These are phyloP conservation scores for Phytophthora syringae DNA, from an alignment of 352 stramenopile genomes.

Conservation along the genomic window DNA sequence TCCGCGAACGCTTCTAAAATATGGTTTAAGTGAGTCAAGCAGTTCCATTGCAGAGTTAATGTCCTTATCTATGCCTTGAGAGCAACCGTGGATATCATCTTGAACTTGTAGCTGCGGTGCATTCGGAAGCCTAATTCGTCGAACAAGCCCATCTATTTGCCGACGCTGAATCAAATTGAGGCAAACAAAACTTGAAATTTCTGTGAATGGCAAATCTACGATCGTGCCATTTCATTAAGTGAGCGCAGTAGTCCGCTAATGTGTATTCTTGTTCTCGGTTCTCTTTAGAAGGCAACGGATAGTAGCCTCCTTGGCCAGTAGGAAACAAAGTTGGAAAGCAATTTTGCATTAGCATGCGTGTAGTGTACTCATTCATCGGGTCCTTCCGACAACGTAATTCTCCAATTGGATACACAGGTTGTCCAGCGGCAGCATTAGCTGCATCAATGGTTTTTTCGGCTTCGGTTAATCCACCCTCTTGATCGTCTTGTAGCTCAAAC, in stretches of 20 bases:
- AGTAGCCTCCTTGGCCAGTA: not conserved
- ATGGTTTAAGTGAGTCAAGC: constrained; percentile 18
- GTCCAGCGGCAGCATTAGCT: not conserved
- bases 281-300: not conserved
- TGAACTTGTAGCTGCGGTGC: not conserved
- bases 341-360: constrained; percentile 8
- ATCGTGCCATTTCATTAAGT: constrained; percentile 25
- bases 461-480: not conserved
- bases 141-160: constrained; percentile 14
- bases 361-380: constrained; percentile 13
- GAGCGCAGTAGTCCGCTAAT: constrained; percentile 15
- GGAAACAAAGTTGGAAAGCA: constrained; percentile 16
- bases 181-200: constrained; percentile 22
- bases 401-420: not conserved
- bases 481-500: not conserved
- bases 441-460: not conserved
- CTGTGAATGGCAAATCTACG: constrained; percentile 4
- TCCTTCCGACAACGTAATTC: not conserved
- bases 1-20: constrained; percentile 10
- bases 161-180: too few species aligned
- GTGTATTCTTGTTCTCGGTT: not conserved
- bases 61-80: constrained; percentile 3
- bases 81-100: not conserved
- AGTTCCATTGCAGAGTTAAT: not conserved
- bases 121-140: not conserved